These are phyloP conservation scores for Xanthoparmelia taractica DNA, from an alignment of 495 filamentous ascomycete genomes.

Conservation along the genomic window DNA sequence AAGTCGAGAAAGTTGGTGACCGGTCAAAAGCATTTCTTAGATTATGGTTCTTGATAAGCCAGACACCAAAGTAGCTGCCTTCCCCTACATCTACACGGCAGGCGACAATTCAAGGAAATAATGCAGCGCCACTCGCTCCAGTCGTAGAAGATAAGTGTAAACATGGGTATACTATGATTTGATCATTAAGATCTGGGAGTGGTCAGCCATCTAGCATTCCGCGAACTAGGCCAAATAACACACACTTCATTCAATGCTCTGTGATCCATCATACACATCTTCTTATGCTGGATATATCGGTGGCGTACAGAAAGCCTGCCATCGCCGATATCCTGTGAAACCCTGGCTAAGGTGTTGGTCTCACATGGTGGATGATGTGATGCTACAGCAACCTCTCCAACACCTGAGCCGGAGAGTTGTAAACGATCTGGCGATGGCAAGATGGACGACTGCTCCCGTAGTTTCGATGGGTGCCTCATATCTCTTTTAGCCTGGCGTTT, in stretches of 20 bases:
- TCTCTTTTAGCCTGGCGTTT: constrained; percentile 39
- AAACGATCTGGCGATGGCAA: constrained; percentile 7
- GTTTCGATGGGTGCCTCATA: constrained; percentile 39
- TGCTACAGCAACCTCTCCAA: not conserved
- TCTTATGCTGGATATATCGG: constrained; percentile 72
- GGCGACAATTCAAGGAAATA: not conserved
- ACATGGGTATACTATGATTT: constrained; percentile 34
- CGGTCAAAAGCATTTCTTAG: too few species aligned
- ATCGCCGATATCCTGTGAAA: constrained; percentile 17
- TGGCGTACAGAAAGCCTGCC: constrained; percentile 57
- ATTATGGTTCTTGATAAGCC: not conserved
- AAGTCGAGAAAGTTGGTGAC: too few species aligned
- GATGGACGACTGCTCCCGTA: constrained; percentile 24
- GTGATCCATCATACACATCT: constrained; percentile 60
- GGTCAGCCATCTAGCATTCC: constrained; percentile 31
- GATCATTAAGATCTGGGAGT: constrained; percentile 62
- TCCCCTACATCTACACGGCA: not conserved
- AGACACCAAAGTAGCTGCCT: not conserved
- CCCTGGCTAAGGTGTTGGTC: not conserved
- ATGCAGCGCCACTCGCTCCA: not conserved
- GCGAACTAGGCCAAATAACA: constrained; percentile 9
- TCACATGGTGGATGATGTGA: not conserved
- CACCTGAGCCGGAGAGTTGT: not conserved
- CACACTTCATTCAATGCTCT: constrained; percentile 70
- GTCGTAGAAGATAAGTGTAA: not conserved